Percentiles rank a stretch among this genome's conserved stretches.
These are phyloP conservation scores for Oryza meyeriana DNA, from an alignment of 176 grass and related monocot species.

Conservation along the genomic window DNA sequence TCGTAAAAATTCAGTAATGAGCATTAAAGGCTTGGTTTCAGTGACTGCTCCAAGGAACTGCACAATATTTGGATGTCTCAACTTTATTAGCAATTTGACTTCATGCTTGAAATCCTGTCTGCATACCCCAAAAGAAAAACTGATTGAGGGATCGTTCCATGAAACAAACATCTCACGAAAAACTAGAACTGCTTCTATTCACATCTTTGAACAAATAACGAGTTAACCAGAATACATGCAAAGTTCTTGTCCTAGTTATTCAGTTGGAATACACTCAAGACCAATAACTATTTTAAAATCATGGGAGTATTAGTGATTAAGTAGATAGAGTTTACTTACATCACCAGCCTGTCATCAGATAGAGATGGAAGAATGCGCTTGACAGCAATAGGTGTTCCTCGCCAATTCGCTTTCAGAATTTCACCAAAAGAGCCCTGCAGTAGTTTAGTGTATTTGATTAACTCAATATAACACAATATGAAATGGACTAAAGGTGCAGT, in stretches of 20 bases:
- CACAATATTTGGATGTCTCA: slow-evolving; percentile 98
- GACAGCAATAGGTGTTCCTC: slow-evolving; percentile 96
- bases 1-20: slow-evolving; percentile 88
- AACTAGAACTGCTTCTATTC: neutral
- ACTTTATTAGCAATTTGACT: slow-evolving; percentile 94
- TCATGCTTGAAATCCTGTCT: slow-evolving; percentile 99
- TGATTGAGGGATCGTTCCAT: slow-evolving; percentile 13
- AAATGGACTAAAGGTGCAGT: slow-evolving; percentile 5
- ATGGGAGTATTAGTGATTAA: neutral
- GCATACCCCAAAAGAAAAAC: slow-evolving; percentile 34
- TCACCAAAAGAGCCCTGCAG: slow-evolving; percentile 98
- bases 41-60: slow-evolving; percentile 99
- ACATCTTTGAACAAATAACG: neutral
- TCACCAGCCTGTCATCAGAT: slow-evolving; percentile 90
- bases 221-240: neutral
- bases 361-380: slow-evolving; percentile 99
- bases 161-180: neutral
- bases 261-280: neutral
- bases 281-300: neutral
- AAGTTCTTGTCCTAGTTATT: neutral
- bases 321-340: slow-evolving; percentile 54
- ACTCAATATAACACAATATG: slow-evolving; percentile 26
- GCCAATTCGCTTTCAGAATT: slow-evolving; percentile 99
- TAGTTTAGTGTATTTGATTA: slow-evolving; percentile 18
- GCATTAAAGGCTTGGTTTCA: slow-evolving; percentile 95